Evolutionary conservation across 352 stramenopile species (phyloP).

Genomic region (Globisporangium alternatum): DNA sequence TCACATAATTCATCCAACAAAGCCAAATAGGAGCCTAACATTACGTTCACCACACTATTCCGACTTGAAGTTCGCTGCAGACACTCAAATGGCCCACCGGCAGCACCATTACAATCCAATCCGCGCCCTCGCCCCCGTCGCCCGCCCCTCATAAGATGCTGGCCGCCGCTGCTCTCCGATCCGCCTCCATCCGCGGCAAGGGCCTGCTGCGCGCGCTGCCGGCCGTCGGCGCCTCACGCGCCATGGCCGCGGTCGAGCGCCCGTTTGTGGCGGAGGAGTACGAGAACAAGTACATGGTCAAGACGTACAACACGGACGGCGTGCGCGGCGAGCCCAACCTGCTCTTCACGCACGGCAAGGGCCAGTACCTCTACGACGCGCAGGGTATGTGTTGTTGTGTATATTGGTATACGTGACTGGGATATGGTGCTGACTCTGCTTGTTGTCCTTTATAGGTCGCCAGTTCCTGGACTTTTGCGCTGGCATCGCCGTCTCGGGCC

Average conservation of each 20-base stretch:
- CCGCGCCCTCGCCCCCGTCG: no score
- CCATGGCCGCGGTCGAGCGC: constrained; percentile 29
- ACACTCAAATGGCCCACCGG: background rate
- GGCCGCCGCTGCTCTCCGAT: constrained; percentile 6
- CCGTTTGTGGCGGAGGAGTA: constrained; percentile 57
- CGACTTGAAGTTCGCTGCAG: constrained; percentile 1
- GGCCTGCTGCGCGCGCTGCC: constrained; percentile 9
- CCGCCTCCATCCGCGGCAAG: constrained; percentile 1
- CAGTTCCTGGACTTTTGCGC: constrained; percentile 93
- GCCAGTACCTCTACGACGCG: constrained; percentile 90
- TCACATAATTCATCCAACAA: no score
- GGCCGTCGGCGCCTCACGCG: constrained; percentile 13
- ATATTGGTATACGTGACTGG: background rate
- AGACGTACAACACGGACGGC: constrained; percentile 79
- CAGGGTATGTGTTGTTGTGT: constrained; percentile 45
- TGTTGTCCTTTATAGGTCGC: constrained; percentile 23
- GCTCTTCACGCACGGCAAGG: constrained; percentile 86
- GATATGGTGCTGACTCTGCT: background rate
- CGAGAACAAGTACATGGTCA: constrained; percentile 79
- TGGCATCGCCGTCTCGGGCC: constrained; percentile 87
- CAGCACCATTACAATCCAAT: background rate
- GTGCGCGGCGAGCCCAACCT: constrained; percentile 64
- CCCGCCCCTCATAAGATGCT: constrained; percentile 12
- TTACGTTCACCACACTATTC: background rate
- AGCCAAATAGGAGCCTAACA: no score